phyloP scores from a whole-genome alignment of 164 flowering plant genomes.

The Aristolochia californica region DNA sequence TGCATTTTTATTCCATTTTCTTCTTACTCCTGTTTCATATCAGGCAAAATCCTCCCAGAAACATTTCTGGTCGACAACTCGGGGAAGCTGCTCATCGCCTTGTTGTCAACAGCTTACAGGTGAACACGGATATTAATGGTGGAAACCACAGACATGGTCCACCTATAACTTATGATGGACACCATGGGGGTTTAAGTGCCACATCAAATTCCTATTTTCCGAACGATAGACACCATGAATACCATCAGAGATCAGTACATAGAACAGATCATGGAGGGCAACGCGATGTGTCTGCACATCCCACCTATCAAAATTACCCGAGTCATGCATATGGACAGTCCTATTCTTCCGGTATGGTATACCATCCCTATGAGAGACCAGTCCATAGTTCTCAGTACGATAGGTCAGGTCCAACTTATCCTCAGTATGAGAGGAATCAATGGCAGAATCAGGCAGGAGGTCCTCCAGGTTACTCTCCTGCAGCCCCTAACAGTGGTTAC shows the following conservation, averaged over 20 bases:
- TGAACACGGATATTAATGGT: constrained; percentile 24
- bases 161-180: constrained; percentile 17
- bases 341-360: constrained; percentile 1
- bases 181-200: constrained; percentile 4
- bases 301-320: constrained; percentile 5
- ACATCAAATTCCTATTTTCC: constrained; percentile 13
- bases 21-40: not conserved
- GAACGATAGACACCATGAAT: constrained; percentile 17
- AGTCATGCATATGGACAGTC: constrained; percentile 19
- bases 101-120: constrained; percentile 60
- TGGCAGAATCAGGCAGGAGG: constrained; percentile 7
- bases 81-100: constrained; percentile 88
- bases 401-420: constrained; percentile 3
- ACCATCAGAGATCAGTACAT: constrained; percentile 11
- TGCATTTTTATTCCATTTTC: not conserved
- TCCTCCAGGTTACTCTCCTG: constrained; percentile 2
- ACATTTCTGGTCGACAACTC: constrained; percentile 61
- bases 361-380: not conserved
- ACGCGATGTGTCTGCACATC: constrained; percentile 3
- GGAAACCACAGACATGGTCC: constrained; percentile 18
- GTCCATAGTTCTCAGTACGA: not conserved
- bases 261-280: constrained; percentile 14
- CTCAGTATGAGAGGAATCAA: constrained; percentile 9
- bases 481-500: constrained; percentile 16
- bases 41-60: constrained; percentile 49